Percentiles rank a stretch among this genome's conserved stretches.
These are phyloP conservation scores for Tolypocladium sp. DNA, from an alignment of 2,329 filamentous ascomycete genomes.

Conservation along the genomic window DNA sequence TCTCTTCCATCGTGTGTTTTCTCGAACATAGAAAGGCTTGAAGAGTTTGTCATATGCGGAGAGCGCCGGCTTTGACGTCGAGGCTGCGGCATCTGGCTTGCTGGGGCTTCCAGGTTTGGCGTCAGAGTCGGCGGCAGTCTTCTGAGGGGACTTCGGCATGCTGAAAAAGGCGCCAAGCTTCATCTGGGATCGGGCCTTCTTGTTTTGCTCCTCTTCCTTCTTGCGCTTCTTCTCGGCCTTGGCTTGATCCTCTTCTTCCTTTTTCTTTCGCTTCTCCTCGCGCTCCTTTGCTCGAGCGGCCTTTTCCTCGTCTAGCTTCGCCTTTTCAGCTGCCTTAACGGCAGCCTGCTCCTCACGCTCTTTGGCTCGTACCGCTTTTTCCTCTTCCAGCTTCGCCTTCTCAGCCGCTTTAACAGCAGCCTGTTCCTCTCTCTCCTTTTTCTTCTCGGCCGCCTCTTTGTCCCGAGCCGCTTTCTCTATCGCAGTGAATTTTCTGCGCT, in stretches of 20 bases:
- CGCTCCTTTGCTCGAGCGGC: constrained; percentile 26
- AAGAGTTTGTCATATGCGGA: constrained; percentile 63
- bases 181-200: constrained; percentile 38
- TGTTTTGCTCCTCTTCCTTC: constrained; percentile 41
- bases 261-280: constrained; percentile 30
- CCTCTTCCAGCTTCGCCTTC: constrained; percentile 28
- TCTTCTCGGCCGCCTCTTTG: constrained; percentile 21
- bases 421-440: constrained; percentile 28
- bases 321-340: constrained; percentile 22
- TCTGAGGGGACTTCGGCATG: constrained; percentile 29
- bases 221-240: constrained; percentile 37
- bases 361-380: constrained; percentile 27
- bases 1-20: constrained; percentile 62
- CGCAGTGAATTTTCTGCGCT: constrained; percentile 31
- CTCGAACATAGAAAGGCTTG: constrained; percentile 70
- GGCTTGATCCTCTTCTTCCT: constrained; percentile 29
- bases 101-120: constrained; percentile 17
- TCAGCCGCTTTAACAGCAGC: constrained; percentile 21
- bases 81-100: constrained; percentile 14
- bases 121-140: constrained; percentile 22
- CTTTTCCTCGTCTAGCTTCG: constrained; percentile 30
- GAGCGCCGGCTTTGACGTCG: constrained; percentile 8
- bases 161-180: constrained; percentile 39
- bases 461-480: constrained; percentile 21
- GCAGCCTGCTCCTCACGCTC: constrained; percentile 23